Conservation (phyloP, 345 rosid species). For the Durio zibethinus region DNA sequence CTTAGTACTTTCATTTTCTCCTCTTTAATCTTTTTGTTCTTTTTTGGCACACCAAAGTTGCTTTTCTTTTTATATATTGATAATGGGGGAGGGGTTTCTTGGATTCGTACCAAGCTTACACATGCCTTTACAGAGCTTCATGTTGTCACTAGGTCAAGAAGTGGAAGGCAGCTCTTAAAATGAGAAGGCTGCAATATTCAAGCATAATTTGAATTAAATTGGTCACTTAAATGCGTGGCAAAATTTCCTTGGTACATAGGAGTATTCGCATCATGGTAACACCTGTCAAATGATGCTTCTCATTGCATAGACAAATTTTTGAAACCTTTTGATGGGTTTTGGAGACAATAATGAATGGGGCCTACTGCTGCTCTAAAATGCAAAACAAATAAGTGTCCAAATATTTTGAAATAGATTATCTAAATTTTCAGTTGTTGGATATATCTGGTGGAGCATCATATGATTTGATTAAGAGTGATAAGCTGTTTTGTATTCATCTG, state of each 20-base stretch:
- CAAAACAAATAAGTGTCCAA: neutral
- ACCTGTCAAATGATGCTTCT: neutral
- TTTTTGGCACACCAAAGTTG: neutral
- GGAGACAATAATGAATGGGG: neutral
- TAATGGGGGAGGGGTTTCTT: neutral
- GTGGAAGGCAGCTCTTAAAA: neutral
- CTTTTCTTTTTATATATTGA: neutral
- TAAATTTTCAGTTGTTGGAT: neutral
- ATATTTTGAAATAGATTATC: neutral
- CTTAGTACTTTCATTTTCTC: neutral
- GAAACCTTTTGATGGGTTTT: constrained; percentile 2
- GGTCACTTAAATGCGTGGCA: neutral
- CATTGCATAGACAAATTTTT: constrained; percentile 4
- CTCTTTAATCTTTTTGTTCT: neutral
- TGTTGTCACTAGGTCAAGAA: neutral
- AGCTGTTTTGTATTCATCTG: neutral
- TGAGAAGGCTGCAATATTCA: neutral
- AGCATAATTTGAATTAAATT: neutral
- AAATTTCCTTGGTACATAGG: neutral
- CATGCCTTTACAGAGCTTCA: neutral
- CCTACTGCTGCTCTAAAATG: neutral
- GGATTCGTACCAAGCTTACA: neutral
- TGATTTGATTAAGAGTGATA: constrained; percentile 12
- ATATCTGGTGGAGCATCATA: neutral
- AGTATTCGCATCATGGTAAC: neutral